Conservation (phyloP, 345 rosid genomes). For the Eucalyptus victrix region DNA sequence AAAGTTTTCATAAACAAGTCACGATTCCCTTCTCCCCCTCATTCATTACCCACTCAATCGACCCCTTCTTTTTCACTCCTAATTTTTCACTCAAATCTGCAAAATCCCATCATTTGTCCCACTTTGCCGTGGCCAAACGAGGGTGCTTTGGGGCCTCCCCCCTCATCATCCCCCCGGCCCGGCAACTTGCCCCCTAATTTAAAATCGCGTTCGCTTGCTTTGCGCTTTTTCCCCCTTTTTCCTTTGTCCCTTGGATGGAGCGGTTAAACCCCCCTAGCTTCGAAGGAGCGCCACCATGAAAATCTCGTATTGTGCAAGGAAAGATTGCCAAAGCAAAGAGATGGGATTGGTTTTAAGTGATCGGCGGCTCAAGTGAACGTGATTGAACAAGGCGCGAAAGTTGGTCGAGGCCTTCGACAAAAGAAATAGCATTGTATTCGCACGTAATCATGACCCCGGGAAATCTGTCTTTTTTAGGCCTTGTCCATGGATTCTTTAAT, state of each 20-base stretch:
- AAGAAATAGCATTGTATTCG: not conserved
- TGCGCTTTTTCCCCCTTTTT: not conserved
- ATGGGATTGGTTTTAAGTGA: not conserved
- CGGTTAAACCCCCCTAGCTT: not conserved
- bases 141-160: not conserved
- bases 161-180: not conserved
- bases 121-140: not conserved
- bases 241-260: not conserved
- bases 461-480: not conserved
- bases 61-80: not conserved
- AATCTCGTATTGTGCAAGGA: not conserved
- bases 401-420: not conserved
- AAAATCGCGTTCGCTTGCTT: not conserved
- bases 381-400: not conserved
- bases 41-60: not conserved
- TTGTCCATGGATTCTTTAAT: not conserved
- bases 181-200: not conserved
- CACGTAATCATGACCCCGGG: not conserved
- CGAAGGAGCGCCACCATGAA: not conserved
- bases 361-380: not conserved
- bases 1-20: not conserved
- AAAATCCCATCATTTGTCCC: not conserved
- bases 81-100: not conserved
- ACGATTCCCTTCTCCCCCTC: not conserved
- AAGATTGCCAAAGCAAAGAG: not conserved